Percentiles rank a stretch among this genome's conserved stretches.
Conservation (phyloP, 768 basidiomycete species). For the Suillus brevipes region DNA sequence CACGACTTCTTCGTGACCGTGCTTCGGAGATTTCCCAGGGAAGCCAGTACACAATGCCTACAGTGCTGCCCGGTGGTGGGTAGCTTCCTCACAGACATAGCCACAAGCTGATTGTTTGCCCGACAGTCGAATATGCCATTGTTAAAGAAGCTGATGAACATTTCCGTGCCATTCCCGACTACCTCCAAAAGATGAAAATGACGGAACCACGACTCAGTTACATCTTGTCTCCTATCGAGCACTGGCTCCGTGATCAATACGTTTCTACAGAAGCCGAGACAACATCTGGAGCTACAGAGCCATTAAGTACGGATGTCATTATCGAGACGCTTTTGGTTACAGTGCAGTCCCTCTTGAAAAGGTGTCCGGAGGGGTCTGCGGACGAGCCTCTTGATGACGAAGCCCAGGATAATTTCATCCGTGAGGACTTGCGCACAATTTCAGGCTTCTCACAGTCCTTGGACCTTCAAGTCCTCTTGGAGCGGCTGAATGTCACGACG, state of each 20-base stretch:
- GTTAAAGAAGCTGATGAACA: slow-evolving; percentile 30
- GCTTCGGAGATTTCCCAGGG: slow-evolving; percentile 23
- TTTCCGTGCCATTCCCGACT: slow-evolving; percentile 23
- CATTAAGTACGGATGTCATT: slow-evolving; percentile 37
- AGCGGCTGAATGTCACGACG: slow-evolving; percentile 43
- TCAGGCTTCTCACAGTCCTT: slow-evolving; percentile 50
- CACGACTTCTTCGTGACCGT: slow-evolving; percentile 28
- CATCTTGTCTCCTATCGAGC: slow-evolving; percentile 25
- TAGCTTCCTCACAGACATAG: neutral
- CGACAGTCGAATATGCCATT: slow-evolving; percentile 37
- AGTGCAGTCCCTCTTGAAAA: slow-evolving; percentile 58
- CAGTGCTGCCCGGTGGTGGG: slow-evolving; percentile 41
- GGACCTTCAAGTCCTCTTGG: slow-evolving; percentile 44
- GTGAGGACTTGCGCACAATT: slow-evolving; percentile 45
- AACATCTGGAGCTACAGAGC: neutral
- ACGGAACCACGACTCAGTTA: slow-evolving; percentile 31
- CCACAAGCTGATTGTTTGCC: neutral
- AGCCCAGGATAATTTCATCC: slow-evolving; percentile 50
- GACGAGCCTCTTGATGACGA: slow-evolving; percentile 24
- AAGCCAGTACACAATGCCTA: slow-evolving; percentile 24
- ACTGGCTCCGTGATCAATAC: slow-evolving; percentile 34
- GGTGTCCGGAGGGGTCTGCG: slow-evolving; percentile 32
- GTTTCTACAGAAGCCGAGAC: slow-evolving; percentile 17
- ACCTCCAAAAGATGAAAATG: slow-evolving; percentile 28
- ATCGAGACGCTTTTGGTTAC: slow-evolving; percentile 66